Base-by-base conservation (phyloP, 31 red algal species). In the Bonnemaisonia californica region DNA sequence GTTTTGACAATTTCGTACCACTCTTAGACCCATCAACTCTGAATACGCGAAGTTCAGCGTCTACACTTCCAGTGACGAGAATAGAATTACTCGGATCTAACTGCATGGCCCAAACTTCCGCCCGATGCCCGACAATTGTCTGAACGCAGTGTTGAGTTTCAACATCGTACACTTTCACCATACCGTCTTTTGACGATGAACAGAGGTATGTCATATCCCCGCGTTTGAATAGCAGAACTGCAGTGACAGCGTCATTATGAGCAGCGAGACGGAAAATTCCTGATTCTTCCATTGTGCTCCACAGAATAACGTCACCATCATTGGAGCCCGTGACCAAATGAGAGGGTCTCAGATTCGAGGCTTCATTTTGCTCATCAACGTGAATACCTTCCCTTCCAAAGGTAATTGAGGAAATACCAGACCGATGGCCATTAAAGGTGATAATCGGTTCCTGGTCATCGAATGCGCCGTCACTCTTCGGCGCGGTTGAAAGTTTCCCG, bases 231-330 rank as follows among this genome's bases (percentile, higher is more conserved):
- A 84, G 61, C n/a, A 77, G 13, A 45, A 98, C 42, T 28, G 77
- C 42, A 4, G 96, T 95, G 58, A 98, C 76, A 54, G 86, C 83
- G 73, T 95, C 88, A 24, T 83, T 57, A 89, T 93, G 92, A 7
- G 82, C 92, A 41, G 58, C 66, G 33, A 98, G 70, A 16, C 89
- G 77, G 64, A 92, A 92, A 19, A 92, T 74, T 31, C 92, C 84
- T 23, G 64, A 72, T 22, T 81, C 66, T 2, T 83, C 83, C 11
- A 57, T 39, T 16, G 82, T 62, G 70, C 90, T 90, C 92, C 96
- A 93, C 64, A 90, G 41, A 41, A 91, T 92, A 1, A 98, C 45
- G 42, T 98, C 95, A n/a, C 95, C 95, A 62, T 93, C 91, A 27
- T 80, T 79, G 28, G 90, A 91, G 27, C 95, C 95, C 29, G 71